Base-by-base conservation (phyloP, 2,329 filamentous ascomycete species). In the Xylariales sp. region DNA sequence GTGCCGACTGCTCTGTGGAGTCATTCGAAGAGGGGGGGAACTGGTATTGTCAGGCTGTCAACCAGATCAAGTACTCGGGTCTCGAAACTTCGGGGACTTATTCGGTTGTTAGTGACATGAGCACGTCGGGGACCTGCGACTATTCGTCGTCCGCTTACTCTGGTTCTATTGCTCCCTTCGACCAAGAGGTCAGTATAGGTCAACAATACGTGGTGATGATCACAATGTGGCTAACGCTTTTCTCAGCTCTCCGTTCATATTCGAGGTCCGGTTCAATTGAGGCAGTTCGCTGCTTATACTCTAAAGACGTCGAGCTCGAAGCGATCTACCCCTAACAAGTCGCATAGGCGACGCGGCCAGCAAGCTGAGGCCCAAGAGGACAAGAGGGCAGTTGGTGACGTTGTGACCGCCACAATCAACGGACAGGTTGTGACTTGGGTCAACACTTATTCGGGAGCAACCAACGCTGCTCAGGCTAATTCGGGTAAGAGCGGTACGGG, bases 201-300 rank as follows among this genome's bases (percentile, higher is more conserved):
- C 27, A 31, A 14, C 10, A 12, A 17, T 32, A 17, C n/a, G 5
- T 24, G n/a, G 30, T 5, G 16, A 14, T 27, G 21, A 20, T 11
- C 17, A 18, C 16, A 34, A 42, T 50, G 45, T 53, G 38, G 10
- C 38, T 30, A 20, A 28, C 29, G 20, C 25, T 19, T 1, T 42
- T n/a, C n/a, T n/a, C n/a, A 88, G 83, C 67, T 89, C 20, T 86
- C 83, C 2, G 60, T 87, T 44, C 81, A 88, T 56, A 70, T 89
- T 53, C 81, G 85, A 48, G 86, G 85, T 4, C 85, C 85, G 2
- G 58, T 86, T 49, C 63, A 74, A 27, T 56, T 90, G 21, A 78
- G 78, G 53, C 73, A 85, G 48, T 69, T 88, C 38, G 85, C 83
- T 10, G 79, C 81, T 38, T 90, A 88, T 60, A 72, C 68, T 31